Percentiles rank a stretch among this genome's conserved stretches.
These are phyloP conservation scores for Phytophthora pluvialis DNA, from an alignment of 352 stramenopile genomes.

Conservation along the genomic window DNA sequence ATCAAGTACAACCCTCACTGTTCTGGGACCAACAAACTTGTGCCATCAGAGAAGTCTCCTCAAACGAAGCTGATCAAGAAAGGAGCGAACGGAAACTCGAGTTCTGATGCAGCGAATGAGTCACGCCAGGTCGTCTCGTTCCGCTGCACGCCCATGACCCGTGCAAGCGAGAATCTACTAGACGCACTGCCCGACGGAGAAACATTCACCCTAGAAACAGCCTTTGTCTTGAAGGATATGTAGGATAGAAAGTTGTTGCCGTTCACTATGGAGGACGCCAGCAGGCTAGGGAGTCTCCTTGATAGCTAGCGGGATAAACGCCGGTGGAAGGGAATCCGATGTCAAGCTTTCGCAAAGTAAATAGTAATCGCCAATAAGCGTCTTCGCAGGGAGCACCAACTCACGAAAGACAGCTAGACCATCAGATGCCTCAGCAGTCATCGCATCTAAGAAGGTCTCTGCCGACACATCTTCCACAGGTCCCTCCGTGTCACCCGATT, in stretches of 20 bases:
- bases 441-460: constrained; percentile 25
- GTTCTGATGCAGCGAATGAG: constrained; percentile 6
- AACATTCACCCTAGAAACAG: constrained; percentile 48
- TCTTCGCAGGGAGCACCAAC: constrained; percentile 37
- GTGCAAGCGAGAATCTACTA: constrained; percentile 32
- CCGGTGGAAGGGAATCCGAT: constrained; percentile 24
- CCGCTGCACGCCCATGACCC: constrained; percentile 48
- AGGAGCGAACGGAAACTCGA: constrained; percentile 11
- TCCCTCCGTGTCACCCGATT: neutral
- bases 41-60: constrained; percentile 17
- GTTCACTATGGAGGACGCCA: neutral
- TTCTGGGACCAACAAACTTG: constrained; percentile 1
- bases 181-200: constrained; percentile 43
- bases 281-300: constrained; percentile 8
- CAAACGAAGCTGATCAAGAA: constrained; percentile 25
- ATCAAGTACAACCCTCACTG: constrained; percentile 55
- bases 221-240: constrained; percentile 51
- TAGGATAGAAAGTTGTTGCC: neutral
- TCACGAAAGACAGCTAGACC: constrained; percentile 40
- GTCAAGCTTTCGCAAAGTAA: constrained; percentile 48
- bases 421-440: constrained; percentile 24
- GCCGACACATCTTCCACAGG: neutral
- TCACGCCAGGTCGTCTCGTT: constrained; percentile 53
- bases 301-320: constrained; percentile 24
- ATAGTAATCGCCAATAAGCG: constrained; percentile 45